These are phyloP conservation scores for Inga leiocalycina DNA, from an alignment of 306 rosid species.

Conservation along the genomic window DNA sequence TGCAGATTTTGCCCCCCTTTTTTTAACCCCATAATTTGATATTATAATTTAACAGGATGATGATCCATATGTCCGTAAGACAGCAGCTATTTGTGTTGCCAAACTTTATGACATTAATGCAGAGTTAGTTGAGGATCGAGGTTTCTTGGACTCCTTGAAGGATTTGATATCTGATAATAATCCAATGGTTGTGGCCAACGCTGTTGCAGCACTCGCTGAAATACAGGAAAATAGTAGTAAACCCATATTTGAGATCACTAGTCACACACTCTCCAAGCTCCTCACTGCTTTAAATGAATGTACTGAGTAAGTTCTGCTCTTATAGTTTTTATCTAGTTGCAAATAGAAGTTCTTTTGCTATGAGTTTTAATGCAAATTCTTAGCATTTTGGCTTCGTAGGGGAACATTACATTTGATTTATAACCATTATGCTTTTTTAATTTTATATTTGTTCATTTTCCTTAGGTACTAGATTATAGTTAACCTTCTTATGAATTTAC, in stretches of 20 bases:
- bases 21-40: conserved; percentile 24
- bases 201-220: conserved; percentile 98
- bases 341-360: background rate
- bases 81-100: conserved; percentile 99
- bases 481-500: background rate
- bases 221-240: conserved; percentile 86
- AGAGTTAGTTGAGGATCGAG: conserved; percentile 97
- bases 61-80: conserved; percentile 98
- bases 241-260: conserved; percentile 90
- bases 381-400: background rate
- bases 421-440: conserved; percentile 15
- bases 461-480: background rate
- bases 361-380: conserved; percentile 1
- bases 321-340: conserved; percentile 23
- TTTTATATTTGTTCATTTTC: conserved; percentile 24
- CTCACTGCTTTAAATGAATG: conserved; percentile 99
- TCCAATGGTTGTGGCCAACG: conserved; percentile 99
- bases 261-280: conserved; percentile 89
- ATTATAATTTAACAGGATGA: conserved; percentile 76
- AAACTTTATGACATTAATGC: conserved; percentile 98
- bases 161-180: conserved; percentile 99
- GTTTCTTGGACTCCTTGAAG: conserved; percentile 91
- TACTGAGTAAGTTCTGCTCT: conserved; percentile 79
- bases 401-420: conserved; percentile 21
- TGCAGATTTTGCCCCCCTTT: background rate